Percentiles rank a stretch among this genome's conserved stretches.
Conservation (phyloP, 2,329 filamentous ascomycete genomes). For the Botryotinia convoluta region DNA sequence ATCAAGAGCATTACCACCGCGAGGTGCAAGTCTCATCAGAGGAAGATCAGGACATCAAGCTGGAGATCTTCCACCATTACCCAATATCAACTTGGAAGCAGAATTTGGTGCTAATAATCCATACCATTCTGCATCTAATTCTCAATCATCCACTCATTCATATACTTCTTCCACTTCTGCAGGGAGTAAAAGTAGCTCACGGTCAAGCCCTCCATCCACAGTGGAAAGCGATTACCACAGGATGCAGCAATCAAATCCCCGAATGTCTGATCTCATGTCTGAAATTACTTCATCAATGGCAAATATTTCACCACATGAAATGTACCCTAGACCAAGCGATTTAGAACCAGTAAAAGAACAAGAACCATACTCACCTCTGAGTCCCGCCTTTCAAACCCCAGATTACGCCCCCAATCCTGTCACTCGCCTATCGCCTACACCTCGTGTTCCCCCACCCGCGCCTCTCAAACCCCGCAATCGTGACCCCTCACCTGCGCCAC, state of each 20-base stretch:
- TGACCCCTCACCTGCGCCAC: conserved; percentile 7
- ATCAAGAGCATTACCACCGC: conserved; percentile 35
- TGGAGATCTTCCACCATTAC: conserved; percentile 32
- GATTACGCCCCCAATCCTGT: conserved; percentile 50
- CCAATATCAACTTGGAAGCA: conserved; percentile 51
- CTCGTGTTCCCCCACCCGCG: conserved; percentile 13
- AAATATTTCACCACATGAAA: background rate
- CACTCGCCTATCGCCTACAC: conserved; percentile 19
- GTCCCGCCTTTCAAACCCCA: conserved; percentile 32
- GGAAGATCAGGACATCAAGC: conserved; percentile 26
- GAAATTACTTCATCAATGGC: conserved; percentile 54
- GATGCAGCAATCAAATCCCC: conserved; percentile 42
- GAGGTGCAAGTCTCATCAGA: conserved; percentile 34
- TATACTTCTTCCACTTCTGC: conserved; percentile 61
- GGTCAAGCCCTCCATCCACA: conserved; percentile 53
- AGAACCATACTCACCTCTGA: conserved; percentile 18
- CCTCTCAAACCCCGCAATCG: conserved; percentile 6
- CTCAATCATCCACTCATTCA: conserved; percentile 63
- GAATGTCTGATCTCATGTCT: conserved; percentile 54
- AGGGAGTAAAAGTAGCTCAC: conserved; percentile 59
- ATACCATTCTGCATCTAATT: conserved; percentile 63
- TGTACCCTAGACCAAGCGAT: background rate
- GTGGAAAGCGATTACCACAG: conserved; percentile 33
- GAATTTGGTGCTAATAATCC: conserved; percentile 62
- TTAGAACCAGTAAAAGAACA: conserved; percentile 15